Evolutionary conservation across 768 basidiomycete genomes (phyloP), one percentile per base, ranked within the genome.

Genomic region (Mycena leptocephala): DNA sequence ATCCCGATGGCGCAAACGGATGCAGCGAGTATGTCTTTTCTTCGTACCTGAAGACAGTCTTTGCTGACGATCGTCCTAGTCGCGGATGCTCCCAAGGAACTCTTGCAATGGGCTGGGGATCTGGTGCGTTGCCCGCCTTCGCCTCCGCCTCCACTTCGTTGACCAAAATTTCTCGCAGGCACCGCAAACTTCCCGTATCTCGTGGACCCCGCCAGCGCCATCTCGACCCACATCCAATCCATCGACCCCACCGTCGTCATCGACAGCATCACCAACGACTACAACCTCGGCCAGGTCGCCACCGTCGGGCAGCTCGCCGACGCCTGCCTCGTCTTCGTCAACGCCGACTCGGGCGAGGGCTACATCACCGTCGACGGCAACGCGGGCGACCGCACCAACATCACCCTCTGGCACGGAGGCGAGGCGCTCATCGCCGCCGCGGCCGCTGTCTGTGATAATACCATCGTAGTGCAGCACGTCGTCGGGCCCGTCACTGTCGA

Each of bases 391-490:
- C 64, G 87, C 53, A 75, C 81, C 30, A 88, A 88, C 73, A 71
- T 89, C 41, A 87, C 85, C 16, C 84, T 86, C 8, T 89, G 86
- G 86, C 80, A 87, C 35, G 53, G 81, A 2, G 85, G 86, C 64
- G 87, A 89, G 26, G 56, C 26, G 33, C 82, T 92, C 72, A 81
- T 91, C 37, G 74, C 84, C 16, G 83, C 87, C 0, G 88, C 88
- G 10, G 92, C 93, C 5, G 81, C 83, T 22, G 80, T 85, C 13
- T 90, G 90, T 80, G 86, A 85, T 74, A 92, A 93, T 81, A 92
- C 92, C 13, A 86, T 94, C 56, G 94, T 94, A 30, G 89, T 94
- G 28, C 84, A 90, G 8, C 88, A 93, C 79, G 87, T 87, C 11
- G 92, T 92, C 41, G 93, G 93, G 22, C 88, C 90, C 0, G 82